A percentile compares a stretch with the other conserved stretches of the same genome.
These are phyloP conservation scores for Termitomyces sp. DNA, from an alignment of 768 basidiomycete genomes.

Conservation along the genomic window DNA sequence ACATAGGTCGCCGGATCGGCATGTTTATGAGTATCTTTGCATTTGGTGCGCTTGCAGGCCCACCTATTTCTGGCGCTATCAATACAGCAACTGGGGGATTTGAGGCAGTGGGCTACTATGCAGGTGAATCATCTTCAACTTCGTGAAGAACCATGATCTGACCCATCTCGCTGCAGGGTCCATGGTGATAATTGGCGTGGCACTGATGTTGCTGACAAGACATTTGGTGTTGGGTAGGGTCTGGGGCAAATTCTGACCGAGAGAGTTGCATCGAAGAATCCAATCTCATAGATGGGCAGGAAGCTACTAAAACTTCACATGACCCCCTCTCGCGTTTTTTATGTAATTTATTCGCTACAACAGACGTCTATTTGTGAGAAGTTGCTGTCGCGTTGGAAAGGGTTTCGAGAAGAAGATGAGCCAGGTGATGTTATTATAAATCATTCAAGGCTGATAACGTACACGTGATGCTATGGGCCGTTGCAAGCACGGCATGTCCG, in stretches of 20 bases:
- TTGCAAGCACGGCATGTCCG: no score
- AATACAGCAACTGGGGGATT: conserved; percentile 47
- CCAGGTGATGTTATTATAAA: background rate
- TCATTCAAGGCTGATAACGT: background rate
- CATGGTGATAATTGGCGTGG: conserved; percentile 14
- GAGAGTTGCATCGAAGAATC: no score
- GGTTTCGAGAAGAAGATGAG: background rate
- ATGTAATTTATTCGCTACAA: background rate
- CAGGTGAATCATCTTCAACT: conserved; percentile 7
- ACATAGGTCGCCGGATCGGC: conserved; percentile 62
- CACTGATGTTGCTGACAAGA: conserved; percentile 12
- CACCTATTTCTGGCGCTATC: conserved; percentile 73
- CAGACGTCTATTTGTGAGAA: background rate
- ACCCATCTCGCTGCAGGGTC: conserved; percentile 9
- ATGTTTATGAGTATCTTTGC: conserved; percentile 59
- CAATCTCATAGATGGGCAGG: background rate
- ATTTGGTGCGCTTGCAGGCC: conserved; percentile 60
- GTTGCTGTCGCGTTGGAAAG: background rate
- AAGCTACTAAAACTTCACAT: background rate
- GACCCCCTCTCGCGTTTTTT: background rate
- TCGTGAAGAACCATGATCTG: background rate
- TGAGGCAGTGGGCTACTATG: conserved; percentile 38
- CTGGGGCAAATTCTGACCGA: conserved; percentile 14
- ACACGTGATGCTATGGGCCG: no score
- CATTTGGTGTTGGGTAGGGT: conserved; percentile 13